Percentiles rank a stretch among this genome's conserved stretches.
phyloP scores from a whole-genome alignment of 2,329 filamentous ascomycete genomes.

The Aspergillus piperis region DNA sequence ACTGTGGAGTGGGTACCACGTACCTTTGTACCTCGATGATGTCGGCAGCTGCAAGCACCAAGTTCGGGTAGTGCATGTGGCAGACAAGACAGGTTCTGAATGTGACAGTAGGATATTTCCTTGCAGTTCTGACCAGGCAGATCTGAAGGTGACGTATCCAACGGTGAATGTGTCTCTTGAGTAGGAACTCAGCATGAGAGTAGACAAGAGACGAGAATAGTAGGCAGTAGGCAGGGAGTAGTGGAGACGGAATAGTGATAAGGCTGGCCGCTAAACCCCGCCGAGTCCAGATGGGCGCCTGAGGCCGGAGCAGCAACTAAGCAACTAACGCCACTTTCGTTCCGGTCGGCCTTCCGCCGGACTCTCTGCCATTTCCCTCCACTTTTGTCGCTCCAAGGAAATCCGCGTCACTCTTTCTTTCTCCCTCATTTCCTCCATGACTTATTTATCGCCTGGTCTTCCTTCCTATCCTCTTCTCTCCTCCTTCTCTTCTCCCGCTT shows the following conservation, averaged over 20 bases:
- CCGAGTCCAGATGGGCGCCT: background rate
- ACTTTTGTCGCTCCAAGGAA: background rate
- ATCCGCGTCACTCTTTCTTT: background rate
- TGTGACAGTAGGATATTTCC: background rate
- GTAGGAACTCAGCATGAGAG: background rate
- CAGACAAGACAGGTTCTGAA: background rate
- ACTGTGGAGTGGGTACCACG: background rate
- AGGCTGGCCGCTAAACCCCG: background rate
- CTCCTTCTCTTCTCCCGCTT: background rate
- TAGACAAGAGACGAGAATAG: background rate
- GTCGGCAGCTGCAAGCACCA: background rate
- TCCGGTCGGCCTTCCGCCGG: conserved; percentile 1
- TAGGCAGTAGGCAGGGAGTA: background rate
- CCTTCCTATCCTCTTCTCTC: background rate
- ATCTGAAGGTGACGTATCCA: too few species aligned
- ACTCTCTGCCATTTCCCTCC: background rate
- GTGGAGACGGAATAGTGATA: background rate
- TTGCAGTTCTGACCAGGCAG: too few species aligned
- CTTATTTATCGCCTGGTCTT: conserved; percentile 1
- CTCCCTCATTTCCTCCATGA: background rate
- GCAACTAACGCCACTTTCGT: conserved; percentile 9
- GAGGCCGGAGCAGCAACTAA: background rate
- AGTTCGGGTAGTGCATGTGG: background rate
- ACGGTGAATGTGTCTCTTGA: too few species aligned
- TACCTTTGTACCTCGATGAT: background rate